Evolutionary conservation across 495 filamentous ascomycete genomes (phyloP), one percentile per base, ranked within the genome.

Genomic region (Penicillium chermesinum): DNA sequence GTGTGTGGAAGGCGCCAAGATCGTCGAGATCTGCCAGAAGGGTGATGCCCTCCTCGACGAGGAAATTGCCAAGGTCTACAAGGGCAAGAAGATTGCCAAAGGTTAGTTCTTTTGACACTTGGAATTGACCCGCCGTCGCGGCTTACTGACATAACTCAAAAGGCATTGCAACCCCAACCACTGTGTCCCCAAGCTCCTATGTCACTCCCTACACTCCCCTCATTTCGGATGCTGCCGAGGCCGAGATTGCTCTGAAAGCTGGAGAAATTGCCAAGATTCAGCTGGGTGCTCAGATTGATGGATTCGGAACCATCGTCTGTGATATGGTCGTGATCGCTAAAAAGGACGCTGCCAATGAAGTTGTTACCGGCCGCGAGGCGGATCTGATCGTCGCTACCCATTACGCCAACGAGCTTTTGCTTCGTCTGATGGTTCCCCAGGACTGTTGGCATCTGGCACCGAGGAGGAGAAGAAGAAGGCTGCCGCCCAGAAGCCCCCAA

Each of bases 131-230:
- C 15, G n/a, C 8, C 18, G 32, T 10, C 16, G 32, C 22, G 14
- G 21, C n/a, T 33, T 38, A 21, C 42, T 22, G 27, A 41, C 3
- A 30, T n/a, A n/a, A n/a, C 2, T 27, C 9, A 44, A 43, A 55
- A 90, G 87, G 91, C 70, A 85, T 94, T 66, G 78, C 84, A 35
- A 91, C 96, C 77, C 94, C 94, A 16, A 96, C 90, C 19, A 98
- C 93, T 43, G 81, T 98, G 66, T 98, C 93, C 12, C 94, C 94
- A 30, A 86, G 82, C 67, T 87, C 91, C 46, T 93, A 91, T 68
- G 84, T 97, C 66, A 98, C 93, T 40, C 93, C 93, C 41, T 97
- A 97, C 73, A 97, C 94, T 5, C 93, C 93, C 32, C 74, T 98
- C 53, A 77, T 80, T 25, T 81, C 89, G 39, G 93, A 97, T 58